These are phyloP conservation scores for Bromus sterilis DNA, from an alignment of 176 grass and related monocot genomes.

Conservation along the genomic window DNA sequence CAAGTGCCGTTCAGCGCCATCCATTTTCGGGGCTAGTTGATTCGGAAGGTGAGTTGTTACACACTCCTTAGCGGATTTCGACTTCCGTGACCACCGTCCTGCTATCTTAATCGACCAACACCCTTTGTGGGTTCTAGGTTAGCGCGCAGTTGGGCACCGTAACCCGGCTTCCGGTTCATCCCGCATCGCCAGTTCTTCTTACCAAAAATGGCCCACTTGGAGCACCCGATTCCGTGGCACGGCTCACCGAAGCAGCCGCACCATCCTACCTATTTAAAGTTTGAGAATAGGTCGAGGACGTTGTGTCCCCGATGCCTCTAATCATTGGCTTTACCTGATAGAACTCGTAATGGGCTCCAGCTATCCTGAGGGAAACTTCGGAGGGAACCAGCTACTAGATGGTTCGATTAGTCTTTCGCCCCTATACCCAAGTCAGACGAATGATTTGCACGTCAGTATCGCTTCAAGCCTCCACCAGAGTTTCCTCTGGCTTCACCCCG, in stretches of 20 bases:
- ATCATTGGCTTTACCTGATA: slow-evolving; percentile 86
- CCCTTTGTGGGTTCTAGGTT: slow-evolving; percentile 48
- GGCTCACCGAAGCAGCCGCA: too few relatives aligned
- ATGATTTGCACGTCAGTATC: slow-evolving; percentile 60
- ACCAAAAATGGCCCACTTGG: slow-evolving; percentile 58
- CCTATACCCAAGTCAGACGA: slow-evolving; percentile 48
- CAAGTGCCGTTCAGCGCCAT: slow-evolving; percentile 60
- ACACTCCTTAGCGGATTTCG: slow-evolving; percentile 67
- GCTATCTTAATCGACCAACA: slow-evolving; percentile 41
- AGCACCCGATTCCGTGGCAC: slow-evolving; percentile 25
- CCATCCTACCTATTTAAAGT: too few relatives aligned
- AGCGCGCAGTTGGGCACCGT: slow-evolving; percentile 26
- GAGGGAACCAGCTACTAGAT: slow-evolving; percentile 67
- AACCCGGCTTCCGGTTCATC: slow-evolving; percentile 27
- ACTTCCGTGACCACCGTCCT: slow-evolving; percentile 23
- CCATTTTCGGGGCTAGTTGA: slow-evolving; percentile 83
- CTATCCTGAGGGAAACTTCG: slow-evolving; percentile 76
- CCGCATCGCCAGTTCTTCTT: slow-evolving; percentile 40
- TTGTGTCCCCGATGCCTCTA: slow-evolving; percentile 83
- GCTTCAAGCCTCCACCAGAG: slow-evolving; percentile 63
- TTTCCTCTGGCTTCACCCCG: slow-evolving; percentile 58
- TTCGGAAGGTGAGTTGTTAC: slow-evolving; percentile 80
- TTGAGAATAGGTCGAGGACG: slow-evolving; percentile 18
- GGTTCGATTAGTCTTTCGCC: slow-evolving; percentile 66
- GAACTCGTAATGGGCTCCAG: slow-evolving; percentile 51